Conservation (phyloP, 2,329 filamentous ascomycete genomes). For the Xylariaceae sp. region DNA sequence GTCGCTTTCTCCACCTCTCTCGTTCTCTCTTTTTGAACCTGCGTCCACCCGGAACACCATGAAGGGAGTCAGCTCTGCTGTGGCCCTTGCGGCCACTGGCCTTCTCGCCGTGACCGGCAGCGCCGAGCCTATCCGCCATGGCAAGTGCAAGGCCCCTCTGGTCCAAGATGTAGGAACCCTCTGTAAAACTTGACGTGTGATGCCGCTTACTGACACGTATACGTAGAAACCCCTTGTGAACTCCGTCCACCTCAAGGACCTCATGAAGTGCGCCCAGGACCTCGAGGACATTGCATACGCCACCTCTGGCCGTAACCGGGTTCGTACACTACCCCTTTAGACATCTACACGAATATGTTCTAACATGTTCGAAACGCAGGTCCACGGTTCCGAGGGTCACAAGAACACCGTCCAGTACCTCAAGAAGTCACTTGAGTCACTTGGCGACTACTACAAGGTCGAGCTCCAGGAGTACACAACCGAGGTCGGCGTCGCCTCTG, state of each 20-base stretch:
- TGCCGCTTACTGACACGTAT: constrained; percentile 9
- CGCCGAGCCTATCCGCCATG: constrained; percentile 18
- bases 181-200: no score
- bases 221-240: constrained; percentile 25
- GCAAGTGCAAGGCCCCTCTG: constrained; percentile 13
- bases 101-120: constrained; percentile 19
- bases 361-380: constrained; percentile 7
- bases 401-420: constrained; percentile 32
- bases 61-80: constrained; percentile 16
- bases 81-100: constrained; percentile 16
- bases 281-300: constrained; percentile 30
- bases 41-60: constrained; percentile 9
- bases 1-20: background rate
- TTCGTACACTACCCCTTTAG: constrained; percentile 15
- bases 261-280: constrained; percentile 27
- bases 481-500: constrained; percentile 21
- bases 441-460: constrained; percentile 31
- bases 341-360: background rate
- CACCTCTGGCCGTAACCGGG: constrained; percentile 26
- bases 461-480: constrained; percentile 29
- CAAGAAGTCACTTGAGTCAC: constrained; percentile 29
- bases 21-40: background rate
- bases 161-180: constrained; percentile 22
- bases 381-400: constrained; percentile 33
- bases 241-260: constrained; percentile 23